A percentile compares a stretch with the other conserved stretches of the same genome.
Evolutionary conservation across 306 rosid genomes (phyloP).

Genomic region (Cicer pinnatifidum): DNA sequence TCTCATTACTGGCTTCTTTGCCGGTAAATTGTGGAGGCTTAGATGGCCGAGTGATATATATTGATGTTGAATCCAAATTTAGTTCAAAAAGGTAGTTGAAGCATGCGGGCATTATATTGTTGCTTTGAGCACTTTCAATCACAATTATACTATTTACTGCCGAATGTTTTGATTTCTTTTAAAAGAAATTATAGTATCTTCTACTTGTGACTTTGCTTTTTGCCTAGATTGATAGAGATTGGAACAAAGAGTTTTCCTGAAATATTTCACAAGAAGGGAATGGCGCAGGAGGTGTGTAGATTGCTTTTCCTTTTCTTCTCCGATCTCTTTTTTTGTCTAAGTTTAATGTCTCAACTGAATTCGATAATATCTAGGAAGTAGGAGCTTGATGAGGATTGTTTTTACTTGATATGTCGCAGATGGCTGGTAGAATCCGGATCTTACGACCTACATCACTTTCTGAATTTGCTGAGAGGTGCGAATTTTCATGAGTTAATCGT

Average conservation of each 20-base stretch:
- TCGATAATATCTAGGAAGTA: neutral
- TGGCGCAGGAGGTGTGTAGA: slow-evolving; percentile 79
- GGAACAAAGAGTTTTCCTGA: slow-evolving; percentile 83
- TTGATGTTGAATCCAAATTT: slow-evolving; percentile 86
- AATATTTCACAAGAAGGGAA: slow-evolving; percentile 73
- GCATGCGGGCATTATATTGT: slow-evolving; percentile 1
- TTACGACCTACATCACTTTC: slow-evolving; percentile 78
- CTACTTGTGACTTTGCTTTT: slow-evolving; percentile 3
- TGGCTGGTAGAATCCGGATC: slow-evolving; percentile 89
- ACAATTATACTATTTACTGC: slow-evolving; percentile 36
- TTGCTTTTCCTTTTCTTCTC: slow-evolving; percentile 2
- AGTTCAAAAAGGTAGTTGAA: slow-evolving; percentile 77
- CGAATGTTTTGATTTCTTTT: slow-evolving; percentile 1
- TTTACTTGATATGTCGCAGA: slow-evolving; percentile 54
- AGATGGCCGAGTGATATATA: slow-evolving; percentile 79
- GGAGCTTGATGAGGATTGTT: slow-evolving; percentile 23
- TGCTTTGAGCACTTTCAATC: slow-evolving; percentile 17
- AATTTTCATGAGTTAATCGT: slow-evolving; percentile 14
- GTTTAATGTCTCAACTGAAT: slow-evolving; percentile 29
- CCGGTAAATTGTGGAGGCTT: slow-evolving; percentile 76
- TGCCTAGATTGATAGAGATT: slow-evolving; percentile 81
- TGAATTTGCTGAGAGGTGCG: slow-evolving; percentile 84
- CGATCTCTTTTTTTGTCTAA: slow-evolving; percentile 14
- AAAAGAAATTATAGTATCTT: slow-evolving; percentile 2
- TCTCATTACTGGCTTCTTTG: slow-evolving; percentile 74